Conservation (phyloP, 2,329 filamentous ascomycete species). For the Hortaea werneckii region DNA sequence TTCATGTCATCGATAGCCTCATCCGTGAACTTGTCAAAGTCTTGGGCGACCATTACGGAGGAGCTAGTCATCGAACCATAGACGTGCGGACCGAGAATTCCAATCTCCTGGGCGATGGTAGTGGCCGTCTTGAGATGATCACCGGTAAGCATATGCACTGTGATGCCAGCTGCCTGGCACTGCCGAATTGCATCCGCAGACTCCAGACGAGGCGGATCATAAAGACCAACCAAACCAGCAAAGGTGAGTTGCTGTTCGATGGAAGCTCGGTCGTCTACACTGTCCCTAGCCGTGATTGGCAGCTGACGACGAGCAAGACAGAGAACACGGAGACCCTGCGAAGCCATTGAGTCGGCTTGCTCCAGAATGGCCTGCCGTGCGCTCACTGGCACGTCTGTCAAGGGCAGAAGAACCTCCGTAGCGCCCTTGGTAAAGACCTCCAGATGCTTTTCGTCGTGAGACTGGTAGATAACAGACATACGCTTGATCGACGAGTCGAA, state of each 20-base stretch:
- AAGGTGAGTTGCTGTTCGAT: constrained; percentile 36
- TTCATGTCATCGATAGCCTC: constrained; percentile 33
- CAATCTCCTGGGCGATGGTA: constrained; percentile 68
- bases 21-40: constrained; percentile 36
- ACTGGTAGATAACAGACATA: constrained; percentile 23
- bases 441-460: constrained; percentile 3
- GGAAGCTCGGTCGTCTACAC: constrained; percentile 10
- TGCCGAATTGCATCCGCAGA: constrained; percentile 61
- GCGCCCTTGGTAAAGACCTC: constrained; percentile 25
- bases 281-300: constrained; percentile 2
- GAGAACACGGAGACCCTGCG: constrained; percentile 23
- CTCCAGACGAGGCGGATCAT: constrained; percentile 75
- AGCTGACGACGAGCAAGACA: constrained; percentile 17
- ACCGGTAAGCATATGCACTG: constrained; percentile 75
- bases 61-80: constrained; percentile 15
- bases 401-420: constrained; percentile 22
- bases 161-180: constrained; percentile 64
- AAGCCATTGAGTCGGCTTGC: constrained; percentile 21
- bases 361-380: constrained; percentile 15
- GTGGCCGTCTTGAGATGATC: constrained; percentile 70
- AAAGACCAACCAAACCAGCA: constrained; percentile 74
- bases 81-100: constrained; percentile 47
- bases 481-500: constrained; percentile 27
- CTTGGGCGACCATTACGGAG: constrained; percentile 34
- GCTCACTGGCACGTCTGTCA: constrained; percentile 15